A percentile compares a stretch with the other conserved stretches of the same genome.
These are phyloP conservation scores for Salicornia ramosissima DNA, from an alignment of 148 eudicot genomes.

Conservation along the genomic window DNA sequence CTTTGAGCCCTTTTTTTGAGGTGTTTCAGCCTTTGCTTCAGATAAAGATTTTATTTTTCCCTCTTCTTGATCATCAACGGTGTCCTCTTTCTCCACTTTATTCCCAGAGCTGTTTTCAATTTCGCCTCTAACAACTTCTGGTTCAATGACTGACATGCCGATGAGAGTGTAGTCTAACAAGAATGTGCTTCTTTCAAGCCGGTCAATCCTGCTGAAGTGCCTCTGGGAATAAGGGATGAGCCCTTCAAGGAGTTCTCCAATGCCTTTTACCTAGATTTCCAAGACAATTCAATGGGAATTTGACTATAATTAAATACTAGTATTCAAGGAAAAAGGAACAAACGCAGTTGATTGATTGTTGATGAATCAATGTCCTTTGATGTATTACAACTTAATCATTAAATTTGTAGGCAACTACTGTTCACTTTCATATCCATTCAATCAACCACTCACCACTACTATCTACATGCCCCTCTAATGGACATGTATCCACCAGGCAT, in stretches of 20 bases:
- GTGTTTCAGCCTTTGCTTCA: constrained; percentile 19
- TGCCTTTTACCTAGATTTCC: constrained; percentile 58
- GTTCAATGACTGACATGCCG: constrained; percentile 93
- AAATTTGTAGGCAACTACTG: background rate
- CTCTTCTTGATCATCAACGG: constrained; percentile 19
- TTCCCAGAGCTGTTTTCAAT: constrained; percentile 3
- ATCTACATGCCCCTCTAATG: background rate
- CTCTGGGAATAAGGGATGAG: constrained; percentile 88
- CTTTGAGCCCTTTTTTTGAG: constrained; percentile 36
- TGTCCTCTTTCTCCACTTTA: background rate
- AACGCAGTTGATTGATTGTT: background rate
- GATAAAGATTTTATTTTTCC: constrained; percentile 13
- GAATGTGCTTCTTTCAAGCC: constrained; percentile 82
- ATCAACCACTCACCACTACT: background rate
- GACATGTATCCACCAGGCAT: background rate
- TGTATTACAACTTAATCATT: background rate
- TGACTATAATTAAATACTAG: background rate
- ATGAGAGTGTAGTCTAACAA: constrained; percentile 76
- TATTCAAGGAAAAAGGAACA: background rate
- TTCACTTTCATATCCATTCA: background rate
- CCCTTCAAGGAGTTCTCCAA: constrained; percentile 89
- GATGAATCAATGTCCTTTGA: no score
- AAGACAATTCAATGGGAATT: background rate
- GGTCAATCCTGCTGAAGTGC: constrained; percentile 85
- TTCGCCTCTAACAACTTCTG: constrained; percentile 34